phyloP scores from a whole-genome alignment of 352 stramenopile species.

The Phytophthora hibernalis region DNA sequence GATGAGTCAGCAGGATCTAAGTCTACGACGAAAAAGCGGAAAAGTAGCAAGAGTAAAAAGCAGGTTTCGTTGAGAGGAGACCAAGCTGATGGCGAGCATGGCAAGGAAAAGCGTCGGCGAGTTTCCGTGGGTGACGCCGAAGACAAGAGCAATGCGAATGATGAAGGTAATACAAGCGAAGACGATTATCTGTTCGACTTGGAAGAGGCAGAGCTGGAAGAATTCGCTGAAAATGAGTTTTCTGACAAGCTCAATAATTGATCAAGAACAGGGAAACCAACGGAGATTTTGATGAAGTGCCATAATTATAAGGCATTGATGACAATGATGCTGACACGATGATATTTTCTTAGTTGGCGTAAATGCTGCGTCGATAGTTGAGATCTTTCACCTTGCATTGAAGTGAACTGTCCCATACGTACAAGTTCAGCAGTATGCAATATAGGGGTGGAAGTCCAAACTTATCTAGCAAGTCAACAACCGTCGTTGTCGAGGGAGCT shows the following conservation, averaged over 20 bases:
- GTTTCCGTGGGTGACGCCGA: constrained; percentile 27
- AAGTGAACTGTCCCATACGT: constrained; percentile 40
- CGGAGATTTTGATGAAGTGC: not conserved
- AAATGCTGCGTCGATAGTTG: no score
- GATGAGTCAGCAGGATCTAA: constrained; percentile 11
- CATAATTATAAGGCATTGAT: not conserved
- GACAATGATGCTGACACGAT: no score
- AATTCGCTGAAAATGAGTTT: constrained; percentile 32
- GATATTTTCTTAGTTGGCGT: no score
- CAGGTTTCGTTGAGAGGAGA: not conserved
- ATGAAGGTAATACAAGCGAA: constrained; percentile 25
- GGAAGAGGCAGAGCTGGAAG: constrained; percentile 38
- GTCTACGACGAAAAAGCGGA: constrained; percentile 8
- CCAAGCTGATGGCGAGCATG: constrained; percentile 15
- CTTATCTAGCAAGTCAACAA: no score
- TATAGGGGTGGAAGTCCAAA: constrained; percentile 32
- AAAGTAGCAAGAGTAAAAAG: constrained; percentile 1
- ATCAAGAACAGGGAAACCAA: not conserved
- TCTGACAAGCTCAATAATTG: constrained; percentile 28
- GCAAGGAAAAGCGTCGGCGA: constrained; percentile 19
- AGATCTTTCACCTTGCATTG: no score
- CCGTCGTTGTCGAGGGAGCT: constrained; percentile 81
- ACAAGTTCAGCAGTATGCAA: constrained; percentile 19
- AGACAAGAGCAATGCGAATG: constrained; percentile 3
- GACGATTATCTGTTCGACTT: constrained; percentile 36